Evolutionary conservation across 352 stramenopile genomes (phyloP), one percentile per base, ranked within the genome.

Genomic region (Globisporangium emineosum): DNA sequence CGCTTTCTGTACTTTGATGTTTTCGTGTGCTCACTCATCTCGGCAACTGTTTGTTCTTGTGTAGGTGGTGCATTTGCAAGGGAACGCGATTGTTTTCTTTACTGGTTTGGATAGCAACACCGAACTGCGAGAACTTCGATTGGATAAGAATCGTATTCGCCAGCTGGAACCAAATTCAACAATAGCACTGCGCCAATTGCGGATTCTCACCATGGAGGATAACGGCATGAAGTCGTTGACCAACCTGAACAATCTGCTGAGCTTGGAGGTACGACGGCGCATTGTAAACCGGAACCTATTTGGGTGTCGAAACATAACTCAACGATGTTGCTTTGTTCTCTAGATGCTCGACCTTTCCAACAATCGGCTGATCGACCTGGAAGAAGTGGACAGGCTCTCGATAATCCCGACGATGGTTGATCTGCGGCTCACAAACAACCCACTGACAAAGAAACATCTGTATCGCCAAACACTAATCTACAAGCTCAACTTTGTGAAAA

Each of bases 91-190:
- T 57, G 72, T 80, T 0, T 77, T 76, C 21, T 68, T 97, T 25
- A 65, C 75, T 43, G 88, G 83, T 0, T 57, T 97, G 7, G 80
- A 89, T 30, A 73, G 50, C 32, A 93, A 78, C 42, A 78, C 66
- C 2, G 74, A 90, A 32, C 63, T 97, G 5, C 65, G 83, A 3
- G 88, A 96, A 40, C 73, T 97, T 13, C 70, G 76, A 3, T 62
- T 96, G 8, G 83, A 89, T 62, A 94, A 90, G 57, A 97, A 97
- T 74, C 79, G 83, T 4, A 89, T 97, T 47, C 86, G 86, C 2
- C 83, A 90, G 32, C 52, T 97, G 15, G 88, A 97, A 56, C 45
- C 79, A 0, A 70, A 76, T 3, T 80, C 81, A 2, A 80, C 79
- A 5, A 35, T 72, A 8, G 73, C 72, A 9, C 52, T 96, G 42